Evolutionary conservation across 192 early-diverging fungal species (phyloP).

Genomic region (Linnemannia schmuckeri): DNA sequence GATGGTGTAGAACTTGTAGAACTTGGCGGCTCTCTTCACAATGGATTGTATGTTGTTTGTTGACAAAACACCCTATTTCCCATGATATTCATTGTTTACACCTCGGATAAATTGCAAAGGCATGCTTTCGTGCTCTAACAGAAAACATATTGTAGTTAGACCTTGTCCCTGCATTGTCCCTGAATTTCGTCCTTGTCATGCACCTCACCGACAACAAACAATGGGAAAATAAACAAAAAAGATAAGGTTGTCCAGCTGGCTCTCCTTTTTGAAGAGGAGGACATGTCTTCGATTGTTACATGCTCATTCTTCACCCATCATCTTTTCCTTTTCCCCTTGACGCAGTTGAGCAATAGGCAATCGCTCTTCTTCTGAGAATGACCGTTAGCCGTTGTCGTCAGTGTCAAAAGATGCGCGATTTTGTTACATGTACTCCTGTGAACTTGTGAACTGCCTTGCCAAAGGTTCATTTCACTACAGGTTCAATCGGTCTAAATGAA

Average conservation of each 20-base stretch:
- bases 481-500: neutral
- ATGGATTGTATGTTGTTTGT: neutral
- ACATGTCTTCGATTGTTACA: neutral
- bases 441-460: neutral
- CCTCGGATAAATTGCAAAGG: neutral
- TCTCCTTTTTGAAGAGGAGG: neutral
- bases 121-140: neutral
- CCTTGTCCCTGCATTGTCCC: neutral
- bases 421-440: neutral
- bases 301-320: neutral
- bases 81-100: neutral
- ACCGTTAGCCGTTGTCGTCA: neutral
- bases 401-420: neutral
- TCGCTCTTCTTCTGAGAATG: neutral
- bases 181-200: neutral
- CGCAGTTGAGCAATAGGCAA: neutral
- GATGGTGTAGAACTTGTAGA: neutral
- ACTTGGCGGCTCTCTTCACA: neutral
- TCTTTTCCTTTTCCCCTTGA: neutral
- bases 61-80: neutral
- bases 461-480: neutral
- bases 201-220: neutral
- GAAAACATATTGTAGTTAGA: neutral
- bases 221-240: neutral
- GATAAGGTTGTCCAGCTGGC: neutral